Evolutionary conservation across 1,284 basidiomycete genomes (phyloP).

Genomic region (Hemileia vastatrix): DNA sequence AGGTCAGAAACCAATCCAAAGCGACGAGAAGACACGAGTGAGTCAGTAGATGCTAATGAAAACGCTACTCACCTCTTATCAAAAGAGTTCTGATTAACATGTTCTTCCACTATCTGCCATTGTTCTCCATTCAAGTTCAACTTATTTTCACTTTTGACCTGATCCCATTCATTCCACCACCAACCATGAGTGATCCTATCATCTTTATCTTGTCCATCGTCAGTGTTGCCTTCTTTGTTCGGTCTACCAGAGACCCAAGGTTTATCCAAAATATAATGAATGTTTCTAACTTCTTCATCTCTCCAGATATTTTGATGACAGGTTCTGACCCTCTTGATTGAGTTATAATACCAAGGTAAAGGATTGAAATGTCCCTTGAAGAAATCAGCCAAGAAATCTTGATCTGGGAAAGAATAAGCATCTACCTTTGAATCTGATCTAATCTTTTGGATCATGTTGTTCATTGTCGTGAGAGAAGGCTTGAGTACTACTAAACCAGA

Average conservation of each 20-base stretch:
- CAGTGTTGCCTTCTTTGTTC: no score
- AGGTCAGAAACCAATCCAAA: no score
- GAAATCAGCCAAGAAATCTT: slow-evolving; percentile 73
- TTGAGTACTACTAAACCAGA: slow-evolving; percentile 75
- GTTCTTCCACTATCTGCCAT: no score
- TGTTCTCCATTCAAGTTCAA: no score
- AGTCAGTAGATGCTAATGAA: no score
- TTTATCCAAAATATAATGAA: slow-evolving; percentile 34
- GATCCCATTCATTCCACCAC: slow-evolving; percentile 47
- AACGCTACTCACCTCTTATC: no score
- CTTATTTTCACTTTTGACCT: slow-evolving; percentile 40
- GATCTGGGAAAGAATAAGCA: slow-evolving; percentile 75
- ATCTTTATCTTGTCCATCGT: slow-evolving; percentile 36
- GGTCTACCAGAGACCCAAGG: slow-evolving; percentile 21
- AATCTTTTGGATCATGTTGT: slow-evolving; percentile 55
- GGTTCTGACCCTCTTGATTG: slow-evolving; percentile 48
- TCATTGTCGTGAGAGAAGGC: slow-evolving; percentile 55
- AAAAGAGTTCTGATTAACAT: no score
- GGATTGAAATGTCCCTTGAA: slow-evolving; percentile 55
- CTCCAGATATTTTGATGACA: slow-evolving; percentile 47
- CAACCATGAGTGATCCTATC: slow-evolving; percentile 43
- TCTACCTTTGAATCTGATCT: slow-evolving; percentile 59
- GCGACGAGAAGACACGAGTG: no score
- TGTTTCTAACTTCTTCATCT: slow-evolving; percentile 46
- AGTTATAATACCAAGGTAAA: slow-evolving; percentile 49